Evolutionary conservation across 768 basidiomycete species (phyloP), one percentile per base, ranked within the genome.

Genomic region (Phaffia tasmanica): DNA sequence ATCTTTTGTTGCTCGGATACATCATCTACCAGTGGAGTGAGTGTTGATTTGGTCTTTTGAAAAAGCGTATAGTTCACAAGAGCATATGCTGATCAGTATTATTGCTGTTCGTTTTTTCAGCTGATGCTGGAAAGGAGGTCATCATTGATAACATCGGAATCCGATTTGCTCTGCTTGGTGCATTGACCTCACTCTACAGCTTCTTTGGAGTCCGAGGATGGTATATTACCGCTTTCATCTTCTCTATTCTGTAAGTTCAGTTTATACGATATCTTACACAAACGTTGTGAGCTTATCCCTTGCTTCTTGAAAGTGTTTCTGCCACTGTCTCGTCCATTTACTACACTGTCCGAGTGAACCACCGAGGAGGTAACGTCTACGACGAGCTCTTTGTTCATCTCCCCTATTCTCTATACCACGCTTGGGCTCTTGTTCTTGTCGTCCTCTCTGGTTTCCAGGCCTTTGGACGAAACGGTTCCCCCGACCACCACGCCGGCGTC

Each of bases 1-100:
- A 99, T 78, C 73, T 93, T 35, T 83, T 98, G 56, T 83, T 97
- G 53, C 84, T 98, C 59, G 92, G 93, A 25, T 89, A 87, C 46
- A 80, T 98, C 73, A 82, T 94, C 79, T 77, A 76, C 74, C 78
- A 78, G 65, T 77, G 75, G 72, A 57, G 61, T 62, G 48, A 49
- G 61, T 62, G 15, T 35, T 16, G n/a, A n/a, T n/a, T 29, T 2
- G 3, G 57, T 35, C n/a, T n/a, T n/a, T n/a, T n/a, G n/a, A n/a
- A n/a, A n/a, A n/a, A n/a, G n/a, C n/a, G n/a, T n/a, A n/a, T n/a
- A 35, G 2, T 16, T 23, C 27, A 15, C 35, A 25, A 6, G 14
- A 19, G 16, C 59, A 35, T 46, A 16, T 48, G 16, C 30, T 25
- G 35, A 29, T 57, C 19, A 19, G 14, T 27, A 8, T 57, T 19